Evolutionary conservation across 1,284 basidiomycete species (phyloP), one percentile per base, ranked within the genome.

Genomic region (Ustilago bromivora): DNA sequence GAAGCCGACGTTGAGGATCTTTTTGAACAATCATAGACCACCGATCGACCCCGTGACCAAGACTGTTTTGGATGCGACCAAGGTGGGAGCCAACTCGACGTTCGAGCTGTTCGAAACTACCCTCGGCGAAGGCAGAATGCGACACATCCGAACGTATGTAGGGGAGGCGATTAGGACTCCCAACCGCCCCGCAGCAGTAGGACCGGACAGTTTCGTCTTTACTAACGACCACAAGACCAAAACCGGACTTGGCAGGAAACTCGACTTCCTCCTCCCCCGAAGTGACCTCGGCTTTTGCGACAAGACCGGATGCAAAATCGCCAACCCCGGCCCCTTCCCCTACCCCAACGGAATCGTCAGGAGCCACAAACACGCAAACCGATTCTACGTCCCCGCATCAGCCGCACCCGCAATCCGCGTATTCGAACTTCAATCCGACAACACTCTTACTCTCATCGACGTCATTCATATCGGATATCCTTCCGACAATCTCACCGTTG

Each of bases 31-130:
- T 52, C 82, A 83, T 53, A 65, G 78, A 19, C 79, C 79, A 17
- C 70, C 81, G 28, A 41, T 78, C 31, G 80, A 78, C 49, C 67
- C 71, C 0, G 38, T 49, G 4, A 62, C 59, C 12, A 66, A 68
- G 51, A 59, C 59, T 9, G 62, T 71, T 5, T n/a, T 74, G 28
- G 70, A 78, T n/a, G 71, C 78, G 5, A 32, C 32, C 36, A 75
- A 70, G 87, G 91, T 75, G 86, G 92, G 92, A 15, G 91, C 92
- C 8, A 91, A 93, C 81, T 92, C 91, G 1, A 89, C 88, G 53
- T 87, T 94, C 19, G 92, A 93, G 80, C 88, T 93, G 32, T 93
- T 93, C 84, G 89, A 89, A 76, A 90, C 90, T 0, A 86, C 72
- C 0, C 76, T 89, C 2, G 89, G 90, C 5, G 87, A 87, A 57